A percentile compares a stretch with the other conserved stretches of the same genome.
These are phyloP conservation scores for Lolium multiflorum DNA, from an alignment of 176 grass and related monocot genomes.

Conservation along the genomic window DNA sequence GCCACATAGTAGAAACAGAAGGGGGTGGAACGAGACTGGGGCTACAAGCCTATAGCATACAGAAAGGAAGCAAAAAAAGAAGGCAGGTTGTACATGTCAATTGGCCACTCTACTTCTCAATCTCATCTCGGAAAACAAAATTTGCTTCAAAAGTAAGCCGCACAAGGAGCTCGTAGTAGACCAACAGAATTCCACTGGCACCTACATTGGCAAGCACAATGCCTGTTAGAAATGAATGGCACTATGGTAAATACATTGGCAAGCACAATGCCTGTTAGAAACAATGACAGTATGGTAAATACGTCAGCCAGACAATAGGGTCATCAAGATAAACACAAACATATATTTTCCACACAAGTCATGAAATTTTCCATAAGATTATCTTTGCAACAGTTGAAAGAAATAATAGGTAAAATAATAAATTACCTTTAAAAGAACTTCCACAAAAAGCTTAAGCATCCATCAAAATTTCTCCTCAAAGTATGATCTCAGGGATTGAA, in stretches of 20 bases:
- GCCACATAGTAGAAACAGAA: conserved; percentile 44
- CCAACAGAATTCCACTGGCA: conserved; percentile 45
- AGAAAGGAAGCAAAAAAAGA: conserved; percentile 29
- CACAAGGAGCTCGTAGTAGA: conserved; percentile 33
- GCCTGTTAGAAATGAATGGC: conserved; percentile 12
- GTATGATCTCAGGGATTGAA: conserved; percentile 63
- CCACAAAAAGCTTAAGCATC: conserved; percentile 38
- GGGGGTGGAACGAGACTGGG: background rate
- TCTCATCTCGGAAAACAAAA: conserved; percentile 53
- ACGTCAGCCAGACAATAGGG: background rate
- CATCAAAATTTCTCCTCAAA: conserved; percentile 50
- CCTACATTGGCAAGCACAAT: conserved; percentile 40
- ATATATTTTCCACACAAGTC: background rate
- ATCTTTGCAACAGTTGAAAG: background rate
- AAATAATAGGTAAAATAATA: background rate
- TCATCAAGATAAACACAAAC: conserved; percentile 13
- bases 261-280: conserved; percentile 31
- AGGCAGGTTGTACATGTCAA: conserved; percentile 29
- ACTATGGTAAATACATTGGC: conserved; percentile 13
- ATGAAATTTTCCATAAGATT: background rate
- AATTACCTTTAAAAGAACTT: conserved; percentile 10
- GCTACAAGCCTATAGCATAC: conserved; percentile 28
- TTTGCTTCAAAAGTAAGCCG: conserved; percentile 44
- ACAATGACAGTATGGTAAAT: background rate
- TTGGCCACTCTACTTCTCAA: conserved; percentile 49